These are phyloP conservation scores for Phytophthora capsici DNA, from an alignment of 352 stramenopile species.

Conservation along the genomic window DNA sequence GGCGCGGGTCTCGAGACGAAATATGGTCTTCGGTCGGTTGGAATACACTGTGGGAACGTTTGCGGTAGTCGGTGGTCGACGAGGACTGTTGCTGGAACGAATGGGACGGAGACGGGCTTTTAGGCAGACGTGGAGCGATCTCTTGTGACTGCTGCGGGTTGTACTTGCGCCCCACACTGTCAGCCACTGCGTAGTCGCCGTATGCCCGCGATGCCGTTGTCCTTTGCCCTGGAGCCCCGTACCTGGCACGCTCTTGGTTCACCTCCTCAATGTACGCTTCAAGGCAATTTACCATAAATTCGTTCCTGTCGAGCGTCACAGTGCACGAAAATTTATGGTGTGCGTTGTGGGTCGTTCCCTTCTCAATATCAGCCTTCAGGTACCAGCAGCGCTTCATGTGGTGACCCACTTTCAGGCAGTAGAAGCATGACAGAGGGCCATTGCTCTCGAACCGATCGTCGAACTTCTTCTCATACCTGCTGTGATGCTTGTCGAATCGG, in stretches of 20 bases:
- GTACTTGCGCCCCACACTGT: slow-evolving; percentile 19
- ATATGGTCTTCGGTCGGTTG: slow-evolving; percentile 17
- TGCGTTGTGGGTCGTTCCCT: slow-evolving; percentile 34
- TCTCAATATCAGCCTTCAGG: slow-evolving; percentile 48
- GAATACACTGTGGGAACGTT: slow-evolving; percentile 42
- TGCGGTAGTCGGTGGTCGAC: slow-evolving; percentile 16
- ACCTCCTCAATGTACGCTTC: slow-evolving; percentile 47
- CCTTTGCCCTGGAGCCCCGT: slow-evolving; percentile 8
- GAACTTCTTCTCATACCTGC: slow-evolving; percentile 28
- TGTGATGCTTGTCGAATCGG: slow-evolving; percentile 20
- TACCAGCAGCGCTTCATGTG: slow-evolving; percentile 50
- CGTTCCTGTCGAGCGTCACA: slow-evolving; percentile 38
- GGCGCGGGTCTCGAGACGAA: slow-evolving; percentile 21
- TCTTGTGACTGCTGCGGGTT: slow-evolving; percentile 7
- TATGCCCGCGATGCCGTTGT: slow-evolving; percentile 12
- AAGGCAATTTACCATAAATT: slow-evolving; percentile 47
- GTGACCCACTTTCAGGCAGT: slow-evolving; percentile 52
- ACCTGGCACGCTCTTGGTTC: slow-evolving; percentile 24
- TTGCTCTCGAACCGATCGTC: slow-evolving; percentile 22
- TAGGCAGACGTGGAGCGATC: slow-evolving; percentile 1
- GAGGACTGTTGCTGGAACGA: slow-evolving; percentile 10
- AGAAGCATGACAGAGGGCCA: slow-evolving; percentile 43
- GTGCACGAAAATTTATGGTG: slow-evolving; percentile 48
- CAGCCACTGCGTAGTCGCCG: slow-evolving; percentile 14
- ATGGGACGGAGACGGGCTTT: slow-evolving; percentile 13